These are phyloP conservation scores for Candida dendrica DNA, from an alignment of 805 yeast species.

Conservation along the genomic window DNA sequence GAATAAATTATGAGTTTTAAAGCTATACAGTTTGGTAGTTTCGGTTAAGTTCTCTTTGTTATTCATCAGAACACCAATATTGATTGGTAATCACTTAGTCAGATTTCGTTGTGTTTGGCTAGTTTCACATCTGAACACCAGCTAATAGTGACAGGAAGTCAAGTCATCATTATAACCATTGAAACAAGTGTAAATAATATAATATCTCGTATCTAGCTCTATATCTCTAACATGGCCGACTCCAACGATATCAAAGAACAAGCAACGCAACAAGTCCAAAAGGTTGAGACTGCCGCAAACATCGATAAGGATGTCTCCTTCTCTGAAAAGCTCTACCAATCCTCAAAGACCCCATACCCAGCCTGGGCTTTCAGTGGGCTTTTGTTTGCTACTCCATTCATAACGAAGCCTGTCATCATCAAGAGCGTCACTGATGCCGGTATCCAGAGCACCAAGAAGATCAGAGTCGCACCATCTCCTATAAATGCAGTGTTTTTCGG, in stretches of 20 bases:
- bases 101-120: background rate
- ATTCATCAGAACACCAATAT: too few relatives aligned
- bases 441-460: constrained; percentile 3
- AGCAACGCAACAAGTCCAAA: background rate
- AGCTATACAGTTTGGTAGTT: background rate
- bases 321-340: constrained; percentile 20
- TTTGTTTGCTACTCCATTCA: constrained; percentile 29
- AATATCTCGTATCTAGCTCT: too few relatives aligned
- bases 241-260: background rate
- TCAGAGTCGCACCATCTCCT: constrained; percentile 25
- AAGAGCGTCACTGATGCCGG: background rate
- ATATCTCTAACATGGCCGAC: background rate
- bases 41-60: too few relatives aligned
- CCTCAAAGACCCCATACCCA: constrained; percentile 38
- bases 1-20: constrained; percentile 3
- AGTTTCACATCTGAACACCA: background rate
- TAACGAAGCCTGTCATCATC: constrained; percentile 23
- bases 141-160: too few relatives aligned
- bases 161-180: too few relatives aligned
- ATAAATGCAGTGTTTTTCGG: constrained; percentile 48
- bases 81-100: too few relatives aligned
- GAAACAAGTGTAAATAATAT: too few relatives aligned
- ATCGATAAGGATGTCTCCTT: constrained; percentile 2
- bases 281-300: background rate
- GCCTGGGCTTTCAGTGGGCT: constrained; percentile 34